A percentile compares a stretch with the other conserved stretches of the same genome.
These are phyloP conservation scores for Nakazawaea molendinolei DNA, from an alignment of 805 yeast species.

Conservation along the genomic window DNA sequence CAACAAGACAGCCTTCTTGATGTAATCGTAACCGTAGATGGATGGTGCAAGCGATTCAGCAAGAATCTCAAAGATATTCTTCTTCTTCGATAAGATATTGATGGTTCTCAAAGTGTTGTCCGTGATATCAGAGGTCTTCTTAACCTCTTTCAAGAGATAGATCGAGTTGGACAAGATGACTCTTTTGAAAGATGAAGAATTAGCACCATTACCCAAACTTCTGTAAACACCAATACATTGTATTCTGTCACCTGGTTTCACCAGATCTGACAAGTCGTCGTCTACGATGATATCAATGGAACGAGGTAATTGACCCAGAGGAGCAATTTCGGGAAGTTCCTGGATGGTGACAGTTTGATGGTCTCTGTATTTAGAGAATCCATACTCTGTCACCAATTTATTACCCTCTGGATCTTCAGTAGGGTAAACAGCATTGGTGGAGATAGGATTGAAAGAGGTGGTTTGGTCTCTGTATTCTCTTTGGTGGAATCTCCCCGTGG, in stretches of 20 bases:
- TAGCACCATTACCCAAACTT: conserved; percentile 73
- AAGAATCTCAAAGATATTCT: conserved; percentile 68
- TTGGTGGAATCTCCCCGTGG: conserved; percentile 77
- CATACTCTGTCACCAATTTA: conserved; percentile 84
- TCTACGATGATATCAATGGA: conserved; percentile 89
- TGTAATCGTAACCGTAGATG: conserved; percentile 86
- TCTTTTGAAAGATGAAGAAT: conserved; percentile 67
- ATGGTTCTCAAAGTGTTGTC: conserved; percentile 84
- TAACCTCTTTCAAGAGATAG: conserved; percentile 72
- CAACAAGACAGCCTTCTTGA: conserved; percentile 83
- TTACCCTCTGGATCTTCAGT: conserved; percentile 90
- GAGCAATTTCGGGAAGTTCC: conserved; percentile 97
- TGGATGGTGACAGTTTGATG: conserved; percentile 91
- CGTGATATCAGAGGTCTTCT: conserved; percentile 53
- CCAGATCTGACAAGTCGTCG: conserved; percentile 86
- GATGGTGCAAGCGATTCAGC: conserved; percentile 92
- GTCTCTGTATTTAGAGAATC: conserved; percentile 86
- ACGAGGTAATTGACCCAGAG: conserved; percentile 96
- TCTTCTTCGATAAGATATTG: conserved; percentile 65
- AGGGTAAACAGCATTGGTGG: conserved; percentile 83
- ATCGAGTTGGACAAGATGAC: conserved; percentile 85
- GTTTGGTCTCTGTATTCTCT: conserved; percentile 92
- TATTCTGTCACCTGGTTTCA: conserved; percentile 94
- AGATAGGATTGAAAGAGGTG: conserved; percentile 78
- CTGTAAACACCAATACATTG: conserved; percentile 92